phyloP scores from a whole-genome alignment of 106 monocot genomes.

The Hemerocallis citrina region DNA sequence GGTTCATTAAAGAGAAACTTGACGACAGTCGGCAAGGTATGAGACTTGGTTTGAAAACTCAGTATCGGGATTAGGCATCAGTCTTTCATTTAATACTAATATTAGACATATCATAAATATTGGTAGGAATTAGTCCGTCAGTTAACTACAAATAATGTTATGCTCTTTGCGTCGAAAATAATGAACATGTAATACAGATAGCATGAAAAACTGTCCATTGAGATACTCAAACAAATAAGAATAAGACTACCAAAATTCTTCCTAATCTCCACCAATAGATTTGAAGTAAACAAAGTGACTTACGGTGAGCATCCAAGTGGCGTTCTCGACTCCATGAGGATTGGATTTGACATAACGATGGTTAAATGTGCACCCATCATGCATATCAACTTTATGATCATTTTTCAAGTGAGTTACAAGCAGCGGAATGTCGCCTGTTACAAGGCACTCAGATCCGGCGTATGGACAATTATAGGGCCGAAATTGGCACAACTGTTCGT shows the following conservation, averaged over 20 bases:
- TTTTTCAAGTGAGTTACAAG: slow-evolving; percentile 13
- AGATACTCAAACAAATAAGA: too few relatives aligned
- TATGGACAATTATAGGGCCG: slow-evolving; percentile 16
- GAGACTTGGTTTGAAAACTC: too few relatives aligned
- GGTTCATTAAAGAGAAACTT: too few relatives aligned
- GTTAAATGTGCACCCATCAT: slow-evolving; percentile 11
- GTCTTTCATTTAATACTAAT: too few relatives aligned
- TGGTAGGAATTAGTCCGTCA: too few relatives aligned
- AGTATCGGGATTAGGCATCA: too few relatives aligned
- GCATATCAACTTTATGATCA: slow-evolving; percentile 15
- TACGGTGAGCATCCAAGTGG: slow-evolving; percentile 20
- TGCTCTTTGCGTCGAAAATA: not conserved
- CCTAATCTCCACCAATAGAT: not conserved
- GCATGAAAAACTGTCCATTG: too few relatives aligned
- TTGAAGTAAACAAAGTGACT: not conserved
- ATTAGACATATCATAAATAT: not conserved
- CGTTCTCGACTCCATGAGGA: slow-evolving; percentile 8
- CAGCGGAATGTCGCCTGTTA: slow-evolving; percentile 13
- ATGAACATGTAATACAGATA: too few relatives aligned
- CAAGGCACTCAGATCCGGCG: slow-evolving; percentile 11
- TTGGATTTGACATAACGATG: slow-evolving; percentile 19
- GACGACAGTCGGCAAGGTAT: not conserved
- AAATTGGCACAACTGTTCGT: slow-evolving; percentile 13
- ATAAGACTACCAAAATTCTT: not conserved
- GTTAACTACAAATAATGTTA: not conserved